Evolutionary conservation across 805 yeast species (phyloP), one percentile per base, ranked within the genome.

Genomic region (Candida hispaniensis): DNA sequence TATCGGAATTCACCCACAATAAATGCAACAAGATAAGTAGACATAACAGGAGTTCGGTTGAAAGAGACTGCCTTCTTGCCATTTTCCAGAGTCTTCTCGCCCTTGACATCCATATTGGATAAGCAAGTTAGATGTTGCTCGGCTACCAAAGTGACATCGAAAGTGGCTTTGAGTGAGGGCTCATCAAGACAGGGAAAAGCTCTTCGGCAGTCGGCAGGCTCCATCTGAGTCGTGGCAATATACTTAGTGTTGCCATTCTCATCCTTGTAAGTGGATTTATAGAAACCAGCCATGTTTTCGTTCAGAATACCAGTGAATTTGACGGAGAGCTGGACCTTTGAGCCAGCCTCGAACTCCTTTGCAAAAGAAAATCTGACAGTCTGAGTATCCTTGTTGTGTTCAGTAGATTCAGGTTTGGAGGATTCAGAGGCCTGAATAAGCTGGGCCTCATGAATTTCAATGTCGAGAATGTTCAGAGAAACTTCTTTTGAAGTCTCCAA

Each of bases 131-230:
- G 59, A 27, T 62, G 49, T 43, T 55, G 50, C 43, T 67, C 67
- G 22, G 79, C 69, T 33, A 71, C 60, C 41, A 77, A 63, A 16
- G 70, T 55, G 38, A 78, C 66, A 41, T 67, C 71, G 45, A 73
- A 77, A 34, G 71, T 66, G 29, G 83, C 80, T 58, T 78, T 77
- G 38, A 72, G 62, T 29, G 72, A 65, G 6, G 85, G 83, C 56
- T 77, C 81, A 54, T 77, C 85, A 46, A 73, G 73, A 49, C 74
- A 75, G 12, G 85, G 85, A 67, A 78, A 78, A 5, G 85, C 82
- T 40, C 78, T 66, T 47, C 85, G 72, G 50, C 81, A 75, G 57
- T 76, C 85, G 19, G 82, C 74, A 20, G 85, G 74, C 59, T 77
- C 83, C 72, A 77, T 71, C 56, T 73, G 79, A 26, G 80, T 70